Base-by-base conservation (phyloP, 164 flowering plant species). In the Annona squamosa region DNA sequence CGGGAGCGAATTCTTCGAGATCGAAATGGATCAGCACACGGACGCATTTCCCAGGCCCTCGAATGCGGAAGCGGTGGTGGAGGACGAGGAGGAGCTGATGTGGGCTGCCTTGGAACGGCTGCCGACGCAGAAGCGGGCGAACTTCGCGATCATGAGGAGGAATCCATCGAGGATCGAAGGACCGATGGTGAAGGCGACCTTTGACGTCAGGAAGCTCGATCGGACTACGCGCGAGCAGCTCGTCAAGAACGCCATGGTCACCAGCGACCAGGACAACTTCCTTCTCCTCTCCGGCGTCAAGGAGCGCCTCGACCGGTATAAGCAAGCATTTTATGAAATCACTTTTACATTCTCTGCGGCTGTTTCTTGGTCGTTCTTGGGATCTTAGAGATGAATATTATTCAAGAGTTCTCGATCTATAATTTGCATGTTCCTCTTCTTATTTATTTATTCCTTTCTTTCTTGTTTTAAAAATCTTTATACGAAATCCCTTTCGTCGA, bases 101-200 rank as follows among this genome's bases (percentile, higher is more conserved):
- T 92, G 98, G 97, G 95, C 88, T 16, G 97, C 95, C 64, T 65
- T 92, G n/a, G 81, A 79, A 73, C 74, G 91, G n/a, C 62, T 94
- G 37, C 97, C 97, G 48, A 80, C 95, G 65, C 81, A 79, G 75
- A 84, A 82, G 70, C 80, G 84, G 17, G 9, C 81, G 5, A 91
- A 85, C 67, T 75, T 71, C 56, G 97, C 97, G 1, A n/a, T 94
- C 57, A 3, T 90, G 67, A 77, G 80, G 62, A 68, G 82, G 66
- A 68, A 75, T n/a, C 46, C 73, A 3, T 80, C 89, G 43, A 52
- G 80, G 79, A 62, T 65, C 3, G 78, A 48, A 3, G 73, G 70
- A 0, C 66, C 59, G 1, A 71, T 63, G 61, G 43, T 57, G 16
- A 59, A 83, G 0, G 85, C 86, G 79, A 77, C 87, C 19, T 64